Percentiles rank a stretch among this genome's conserved stretches.
Conservation (phyloP, 352 stramenopile genomes). For the Phytopythium delawarense region DNA sequence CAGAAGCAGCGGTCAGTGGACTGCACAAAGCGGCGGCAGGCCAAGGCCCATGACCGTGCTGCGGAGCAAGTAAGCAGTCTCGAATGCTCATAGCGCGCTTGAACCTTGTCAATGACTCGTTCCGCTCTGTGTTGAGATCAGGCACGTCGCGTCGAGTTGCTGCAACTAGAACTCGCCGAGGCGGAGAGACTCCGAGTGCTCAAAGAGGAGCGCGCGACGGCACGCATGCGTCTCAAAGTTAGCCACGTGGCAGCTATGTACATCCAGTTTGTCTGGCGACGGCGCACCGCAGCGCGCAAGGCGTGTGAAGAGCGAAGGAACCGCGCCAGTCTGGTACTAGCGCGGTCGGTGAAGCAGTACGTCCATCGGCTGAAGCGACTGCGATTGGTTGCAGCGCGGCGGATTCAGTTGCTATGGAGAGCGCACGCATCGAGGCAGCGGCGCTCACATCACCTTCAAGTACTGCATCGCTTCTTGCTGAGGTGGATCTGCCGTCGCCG, state of each 20-base stretch:
- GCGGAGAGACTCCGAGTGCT: constrained; percentile 22
- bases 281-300: constrained; percentile 10
- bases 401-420: constrained; percentile 38
- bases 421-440: neutral
- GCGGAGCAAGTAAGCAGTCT: constrained; percentile 35
- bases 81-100: neutral
- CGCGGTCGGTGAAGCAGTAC: constrained; percentile 25
- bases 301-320: constrained; percentile 11
- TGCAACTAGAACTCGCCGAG: constrained; percentile 51
- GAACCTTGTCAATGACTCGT: neutral
- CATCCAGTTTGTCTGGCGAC: constrained; percentile 64
- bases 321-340: constrained; percentile 26
- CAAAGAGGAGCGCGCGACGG: constrained; percentile 47
- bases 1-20: constrained; percentile 51
- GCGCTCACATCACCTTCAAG: neutral
- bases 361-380: constrained; percentile 9
- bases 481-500: constrained; percentile 9
- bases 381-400: constrained; percentile 19
- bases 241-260: constrained; percentile 59
- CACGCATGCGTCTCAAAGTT: constrained; percentile 54
- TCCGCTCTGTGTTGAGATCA: constrained; percentile 7
- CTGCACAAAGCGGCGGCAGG: constrained; percentile 50
- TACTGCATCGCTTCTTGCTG: constrained; percentile 3
- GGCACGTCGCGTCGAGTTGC: constrained; percentile 35
- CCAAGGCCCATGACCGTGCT: constrained; percentile 41